phyloP scores from a whole-genome alignment of 306 rosid species.

The Castanospermum australe region DNA sequence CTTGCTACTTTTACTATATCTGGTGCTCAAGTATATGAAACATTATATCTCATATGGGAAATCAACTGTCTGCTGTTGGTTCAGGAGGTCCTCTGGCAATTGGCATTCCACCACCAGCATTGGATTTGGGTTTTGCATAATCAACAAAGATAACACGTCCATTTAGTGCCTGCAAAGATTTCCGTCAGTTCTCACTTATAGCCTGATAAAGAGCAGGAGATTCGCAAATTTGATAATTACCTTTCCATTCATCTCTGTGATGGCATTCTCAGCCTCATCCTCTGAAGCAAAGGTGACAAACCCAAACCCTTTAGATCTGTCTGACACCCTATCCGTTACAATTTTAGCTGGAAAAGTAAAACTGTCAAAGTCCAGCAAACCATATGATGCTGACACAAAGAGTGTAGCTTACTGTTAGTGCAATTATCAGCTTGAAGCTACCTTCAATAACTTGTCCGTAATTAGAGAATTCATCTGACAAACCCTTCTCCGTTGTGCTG shows the following conservation, averaged over 20 bases:
- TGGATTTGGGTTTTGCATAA: conserved; percentile 65
- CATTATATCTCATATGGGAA: neutral
- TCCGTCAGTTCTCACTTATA: conserved; percentile 19
- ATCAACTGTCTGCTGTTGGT: conserved; percentile 23
- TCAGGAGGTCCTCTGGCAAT: conserved; percentile 94
- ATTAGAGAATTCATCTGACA: conserved; percentile 76
- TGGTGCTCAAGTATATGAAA: neutral
- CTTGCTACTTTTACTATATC: neutral
- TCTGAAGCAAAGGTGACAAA: conserved; percentile 84
- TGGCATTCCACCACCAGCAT: conserved; percentile 46
- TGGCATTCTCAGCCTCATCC: conserved; percentile 78
- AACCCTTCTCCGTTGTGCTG: conserved; percentile 62
- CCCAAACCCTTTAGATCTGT: conserved; percentile 88
- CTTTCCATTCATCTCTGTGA: conserved; percentile 81
- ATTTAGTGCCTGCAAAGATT: conserved; percentile 60
- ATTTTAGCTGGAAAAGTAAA: conserved; percentile 64
- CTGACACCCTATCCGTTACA: conserved; percentile 67
- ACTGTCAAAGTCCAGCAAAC: conserved; percentile 22
- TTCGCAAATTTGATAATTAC: conserved; percentile 27
- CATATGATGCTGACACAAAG: neutral
- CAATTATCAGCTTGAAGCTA: conserved; percentile 27
- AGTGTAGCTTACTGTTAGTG: conserved; percentile 9
- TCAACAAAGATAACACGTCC: conserved; percentile 87
- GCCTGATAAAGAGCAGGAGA: neutral
- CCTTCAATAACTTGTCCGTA: conserved; percentile 91